Evolutionary conservation across 192 early-diverging fungal species (phyloP), one percentile per base, ranked within the genome.

Genomic region (Ambispora gerdemannii): DNA sequence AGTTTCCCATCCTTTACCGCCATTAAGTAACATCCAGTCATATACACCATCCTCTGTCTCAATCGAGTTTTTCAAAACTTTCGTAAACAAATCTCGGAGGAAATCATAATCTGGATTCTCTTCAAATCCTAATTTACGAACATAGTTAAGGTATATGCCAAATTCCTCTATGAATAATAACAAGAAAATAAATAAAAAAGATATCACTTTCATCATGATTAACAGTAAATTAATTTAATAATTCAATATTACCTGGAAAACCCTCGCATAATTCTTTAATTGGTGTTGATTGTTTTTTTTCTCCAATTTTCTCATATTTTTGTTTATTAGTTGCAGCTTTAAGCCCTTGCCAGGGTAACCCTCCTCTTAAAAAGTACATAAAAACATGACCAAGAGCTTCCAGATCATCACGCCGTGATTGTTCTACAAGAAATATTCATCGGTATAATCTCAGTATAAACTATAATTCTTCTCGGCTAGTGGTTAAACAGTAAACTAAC

Each of bases 241-340:
- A 15, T 43, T 43, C 15, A 43, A 10, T 20, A 73, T 36, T 80
- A 88, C 86, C 86, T 71, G 96, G 96, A 75, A 89, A 93, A 61
- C 90, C 89, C 33, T 93, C 90, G 68, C 94, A 94, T 27, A 98
- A 83, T 70, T 97, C 96, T 71, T 90, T 88, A 73, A 97, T 86
- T 22, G 83, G 82, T 0, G 92, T 92, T 38, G 87, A 87, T 74
- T 95, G 96, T 80, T 98, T 98, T 85, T 95, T 94, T 80, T 98
- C 95, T 43, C 96, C 96, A 79, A 98, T 98, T 77, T 96, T 94
- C 77, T 98, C 96, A 78, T 98, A 98, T 73, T 98, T 98, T 86
- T 98, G 95, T 76, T 97, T 95, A 85, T 98, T 98, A 67, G 93
- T 96, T 19, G 90, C 92, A 0, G 96, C 96, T 81, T 96, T 97